These are phyloP conservation scores for Trametes cinnabarina DNA, from an alignment of 768 basidiomycete genomes.

Conservation along the genomic window DNA sequence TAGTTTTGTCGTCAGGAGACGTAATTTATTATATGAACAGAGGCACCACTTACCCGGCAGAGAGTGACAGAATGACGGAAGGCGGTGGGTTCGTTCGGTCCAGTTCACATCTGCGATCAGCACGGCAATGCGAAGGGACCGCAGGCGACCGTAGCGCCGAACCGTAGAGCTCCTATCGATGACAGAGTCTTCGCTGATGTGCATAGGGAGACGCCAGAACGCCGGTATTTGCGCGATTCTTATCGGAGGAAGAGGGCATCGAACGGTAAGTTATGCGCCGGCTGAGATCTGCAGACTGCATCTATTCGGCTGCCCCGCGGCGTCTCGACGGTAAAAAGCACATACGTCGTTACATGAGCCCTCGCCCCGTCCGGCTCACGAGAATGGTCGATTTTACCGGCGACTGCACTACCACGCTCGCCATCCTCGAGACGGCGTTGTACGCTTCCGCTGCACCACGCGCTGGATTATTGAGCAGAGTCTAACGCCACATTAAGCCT, in stretches of 20 bases:
- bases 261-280: background rate
- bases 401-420: background rate
- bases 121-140: slow-evolving; percentile 13
- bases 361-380: background rate
- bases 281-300: slow-evolving; percentile 6
- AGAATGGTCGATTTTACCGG: background rate
- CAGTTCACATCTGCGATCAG: slow-evolving; percentile 10
- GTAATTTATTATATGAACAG: slow-evolving; percentile 9
- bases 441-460: background rate
- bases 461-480: slow-evolving; percentile 1
- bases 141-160: background rate
- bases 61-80: slow-evolving; percentile 3
- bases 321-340: background rate
- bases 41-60: background rate
- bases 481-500: slow-evolving; percentile 12
- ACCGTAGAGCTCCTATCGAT: background rate
- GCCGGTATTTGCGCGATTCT: slow-evolving; percentile 10
- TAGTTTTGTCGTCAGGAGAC: slow-evolving; percentile 5
- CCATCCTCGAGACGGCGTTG: background rate
- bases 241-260: background rate
- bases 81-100: slow-evolving; percentile 1
- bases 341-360: slow-evolving; percentile 1
- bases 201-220: background rate
- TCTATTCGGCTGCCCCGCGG: slow-evolving; percentile 11
- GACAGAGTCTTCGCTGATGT: slow-evolving; percentile 1